Evolutionary conservation across 192 early-diverging fungal genomes (phyloP).

Genomic region (Coemansia biformis): DNA sequence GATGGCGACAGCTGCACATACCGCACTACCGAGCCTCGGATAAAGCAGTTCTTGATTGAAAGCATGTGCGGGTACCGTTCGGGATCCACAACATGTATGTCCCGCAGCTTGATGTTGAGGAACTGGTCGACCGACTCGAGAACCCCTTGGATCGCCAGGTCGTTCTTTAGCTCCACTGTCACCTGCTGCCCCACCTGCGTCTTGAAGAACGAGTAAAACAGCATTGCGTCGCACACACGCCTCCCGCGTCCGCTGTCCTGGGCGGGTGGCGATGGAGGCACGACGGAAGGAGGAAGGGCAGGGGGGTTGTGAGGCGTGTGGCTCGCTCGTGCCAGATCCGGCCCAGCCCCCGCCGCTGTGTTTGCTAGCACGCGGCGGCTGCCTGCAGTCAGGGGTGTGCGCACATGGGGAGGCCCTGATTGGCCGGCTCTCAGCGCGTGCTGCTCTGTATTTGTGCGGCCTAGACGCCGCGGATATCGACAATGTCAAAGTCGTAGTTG

Average conservation of each 20-base stretch:
- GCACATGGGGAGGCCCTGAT: no score
- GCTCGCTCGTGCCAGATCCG: no score
- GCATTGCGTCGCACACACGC: slow-evolving; percentile 42
- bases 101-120: slow-evolving; percentile 97
- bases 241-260: neutral
- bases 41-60: slow-evolving; percentile 98
- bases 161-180: slow-evolving; percentile 98
- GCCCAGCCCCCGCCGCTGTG: no score
- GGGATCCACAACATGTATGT: slow-evolving; percentile 78
- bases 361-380: no score
- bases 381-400: no score
- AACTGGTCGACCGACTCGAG: slow-evolving; percentile 99
- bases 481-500: slow-evolving; percentile 49
- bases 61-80: slow-evolving; percentile 96
- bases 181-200: slow-evolving; percentile 93
- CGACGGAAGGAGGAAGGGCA: no score
- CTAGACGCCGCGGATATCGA: slow-evolving; percentile 42
- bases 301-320: no score
- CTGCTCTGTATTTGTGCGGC: no score
- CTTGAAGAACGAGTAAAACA: slow-evolving; percentile 99
- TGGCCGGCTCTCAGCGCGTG: no score
- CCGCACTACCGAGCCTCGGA: slow-evolving; percentile 96
- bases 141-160: slow-evolving; percentile 85
- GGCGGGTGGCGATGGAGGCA: no score
- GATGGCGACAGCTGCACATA: slow-evolving; percentile 87